Conservation (phyloP, 352 stramenopile genomes). For the Pythium pyrilobum region DNA sequence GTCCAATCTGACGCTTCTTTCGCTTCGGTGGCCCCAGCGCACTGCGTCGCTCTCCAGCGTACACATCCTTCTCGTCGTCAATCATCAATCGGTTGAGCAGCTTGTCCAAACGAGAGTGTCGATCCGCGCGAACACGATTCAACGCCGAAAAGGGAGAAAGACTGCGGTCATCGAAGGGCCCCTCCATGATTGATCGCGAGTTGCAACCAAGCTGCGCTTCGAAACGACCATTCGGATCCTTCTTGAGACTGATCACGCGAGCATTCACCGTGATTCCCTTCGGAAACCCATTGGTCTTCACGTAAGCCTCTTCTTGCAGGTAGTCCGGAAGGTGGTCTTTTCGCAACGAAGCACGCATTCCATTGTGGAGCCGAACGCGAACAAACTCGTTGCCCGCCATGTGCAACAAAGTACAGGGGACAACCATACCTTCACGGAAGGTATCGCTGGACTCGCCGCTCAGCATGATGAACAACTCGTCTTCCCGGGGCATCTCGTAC, state of each 20-base stretch:
- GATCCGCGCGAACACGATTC: slow-evolving; percentile 59
- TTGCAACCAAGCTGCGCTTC: slow-evolving; percentile 78
- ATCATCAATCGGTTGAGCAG: slow-evolving; percentile 68
- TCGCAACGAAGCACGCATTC: slow-evolving; percentile 73
- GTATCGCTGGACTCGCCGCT: slow-evolving; percentile 82
- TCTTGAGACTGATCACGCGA: slow-evolving; percentile 67
- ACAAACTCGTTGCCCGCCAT: slow-evolving; percentile 79
- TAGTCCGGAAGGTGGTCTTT: slow-evolving; percentile 81
- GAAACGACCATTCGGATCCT: slow-evolving; percentile 71
- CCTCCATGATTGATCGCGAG: slow-evolving; percentile 60
- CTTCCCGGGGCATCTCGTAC: slow-evolving; percentile 78
- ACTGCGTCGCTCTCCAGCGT: slow-evolving; percentile 18
- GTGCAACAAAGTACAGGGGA: slow-evolving; percentile 79
- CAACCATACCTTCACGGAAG: slow-evolving; percentile 78
- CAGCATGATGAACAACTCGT: slow-evolving; percentile 85
- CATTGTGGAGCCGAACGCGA: slow-evolving; percentile 77
- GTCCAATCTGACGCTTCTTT: slow-evolving; percentile 85
- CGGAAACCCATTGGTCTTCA: slow-evolving; percentile 44
- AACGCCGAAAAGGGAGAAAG: slow-evolving; percentile 54
- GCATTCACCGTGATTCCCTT: slow-evolving; percentile 86
- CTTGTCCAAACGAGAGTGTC: slow-evolving; percentile 61
- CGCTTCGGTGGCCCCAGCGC: slow-evolving; percentile 37
- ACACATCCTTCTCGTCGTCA: slow-evolving; percentile 68
- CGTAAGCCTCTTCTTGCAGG: slow-evolving; percentile 31
- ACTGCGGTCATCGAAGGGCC: slow-evolving; percentile 53